Percentiles rank a stretch among this genome's conserved stretches.
These are phyloP conservation scores for Closterium sp. DNA, from an alignment of 139 green algal species.

Conservation along the genomic window DNA sequence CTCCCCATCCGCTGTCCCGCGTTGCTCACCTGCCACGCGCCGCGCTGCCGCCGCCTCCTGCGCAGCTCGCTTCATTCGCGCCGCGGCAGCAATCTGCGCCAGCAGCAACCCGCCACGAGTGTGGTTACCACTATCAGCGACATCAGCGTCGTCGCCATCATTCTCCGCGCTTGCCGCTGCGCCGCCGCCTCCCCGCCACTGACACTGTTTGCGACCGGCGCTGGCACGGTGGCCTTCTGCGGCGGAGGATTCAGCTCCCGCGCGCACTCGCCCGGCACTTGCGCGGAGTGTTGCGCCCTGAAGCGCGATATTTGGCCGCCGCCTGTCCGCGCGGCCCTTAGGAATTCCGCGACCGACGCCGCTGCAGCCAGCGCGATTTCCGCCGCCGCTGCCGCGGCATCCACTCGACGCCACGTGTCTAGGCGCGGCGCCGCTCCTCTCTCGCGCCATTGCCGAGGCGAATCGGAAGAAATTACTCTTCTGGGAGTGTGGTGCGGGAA, in stretches of 20 bases:
- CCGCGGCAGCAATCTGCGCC: not conserved
- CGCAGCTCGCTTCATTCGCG: not conserved
- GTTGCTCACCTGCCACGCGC: not conserved
- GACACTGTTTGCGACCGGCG: not conserved
- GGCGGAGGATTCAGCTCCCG: not conserved
- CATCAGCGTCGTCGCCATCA: not conserved
- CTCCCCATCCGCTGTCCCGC: not conserved
- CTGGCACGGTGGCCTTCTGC: not conserved
- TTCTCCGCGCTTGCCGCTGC: not conserved
- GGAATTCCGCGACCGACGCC: not conserved
- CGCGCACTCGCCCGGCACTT: not conserved
- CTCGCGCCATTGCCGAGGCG: not conserved
- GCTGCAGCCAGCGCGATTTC: no score
- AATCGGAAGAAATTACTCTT: no score
- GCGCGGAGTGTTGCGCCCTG: not conserved
- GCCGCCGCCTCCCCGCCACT: not conserved
- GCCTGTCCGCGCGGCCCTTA: not conserved
- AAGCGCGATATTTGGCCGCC: not conserved
- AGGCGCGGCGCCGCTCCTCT: not conserved
- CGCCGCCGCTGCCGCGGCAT: not conserved
- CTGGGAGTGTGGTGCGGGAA: no score
- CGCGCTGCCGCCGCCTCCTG: not conserved
- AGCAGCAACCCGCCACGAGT: not conserved
- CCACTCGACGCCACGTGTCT: not conserved
- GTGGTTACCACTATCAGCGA: not conserved